A percentile compares a stretch with the other conserved stretches of the same genome.
phyloP scores from a whole-genome alignment of 2,329 filamentous ascomycete species.

The Elsinoe necatrix region DNA sequence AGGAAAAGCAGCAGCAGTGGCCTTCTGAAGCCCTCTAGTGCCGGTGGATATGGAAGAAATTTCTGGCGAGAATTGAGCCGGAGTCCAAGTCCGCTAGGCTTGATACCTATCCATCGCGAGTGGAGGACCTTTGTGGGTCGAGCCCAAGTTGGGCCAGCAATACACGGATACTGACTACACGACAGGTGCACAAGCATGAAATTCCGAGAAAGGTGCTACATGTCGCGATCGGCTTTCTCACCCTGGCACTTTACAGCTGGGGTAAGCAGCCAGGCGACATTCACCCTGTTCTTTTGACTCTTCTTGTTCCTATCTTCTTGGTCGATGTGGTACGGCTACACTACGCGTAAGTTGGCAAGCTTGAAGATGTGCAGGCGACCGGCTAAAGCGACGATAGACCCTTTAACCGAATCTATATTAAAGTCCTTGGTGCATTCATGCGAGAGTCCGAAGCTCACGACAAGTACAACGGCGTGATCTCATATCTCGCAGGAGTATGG shows the following conservation, averaged over 20 bases:
- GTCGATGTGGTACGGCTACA: conserved; percentile 77
- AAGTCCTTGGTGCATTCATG: conserved; percentile 80
- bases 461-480: conserved; percentile 95
- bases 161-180: background rate
- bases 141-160: background rate
- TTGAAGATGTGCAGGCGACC: background rate
- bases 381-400: conserved; percentile 29
- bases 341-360: conserved; percentile 43
- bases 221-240: conserved; percentile 92
- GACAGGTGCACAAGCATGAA: conserved; percentile 75
- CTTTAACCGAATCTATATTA: conserved; percentile 83
- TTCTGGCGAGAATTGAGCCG: conserved; percentile 84
- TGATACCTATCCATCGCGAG: conserved; percentile 90
- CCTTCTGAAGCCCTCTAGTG: conserved; percentile 58
- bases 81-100: conserved; percentile 81
- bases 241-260: conserved; percentile 72
- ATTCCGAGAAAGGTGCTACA: conserved; percentile 89
- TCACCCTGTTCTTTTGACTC: conserved; percentile 72
- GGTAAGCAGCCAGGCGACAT: conserved; percentile 71
- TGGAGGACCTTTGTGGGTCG: conserved; percentile 71
- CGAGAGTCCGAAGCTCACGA: conserved; percentile 81
- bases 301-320: conserved; percentile 73
- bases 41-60: conserved; percentile 60
- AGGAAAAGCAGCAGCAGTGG: conserved; percentile 48
- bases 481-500: conserved; percentile 88